phyloP scores from a whole-genome alignment of 169 alveolate species.

The Eimeria nieschulzi region DNA sequence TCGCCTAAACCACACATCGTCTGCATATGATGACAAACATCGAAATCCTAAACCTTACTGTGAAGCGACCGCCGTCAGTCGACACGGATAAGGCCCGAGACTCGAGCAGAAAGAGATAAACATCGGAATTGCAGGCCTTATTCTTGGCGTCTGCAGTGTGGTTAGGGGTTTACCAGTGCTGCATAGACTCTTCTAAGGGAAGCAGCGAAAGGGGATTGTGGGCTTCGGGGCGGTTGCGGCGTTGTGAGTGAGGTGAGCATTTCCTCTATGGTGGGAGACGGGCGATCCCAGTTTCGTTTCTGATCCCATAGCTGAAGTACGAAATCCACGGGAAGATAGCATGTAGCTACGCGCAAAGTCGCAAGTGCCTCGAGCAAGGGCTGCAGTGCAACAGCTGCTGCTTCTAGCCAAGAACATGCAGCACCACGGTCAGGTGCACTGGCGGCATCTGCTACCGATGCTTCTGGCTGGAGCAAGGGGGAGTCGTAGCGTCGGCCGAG shows the following conservation, averaged over 20 bases:
- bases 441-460: background rate
- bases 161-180: background rate
- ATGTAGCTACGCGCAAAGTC: slow-evolving; percentile 39
- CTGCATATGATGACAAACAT: too few relatives aligned
- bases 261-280: slow-evolving; percentile 15
- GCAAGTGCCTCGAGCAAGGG: slow-evolving; percentile 44
- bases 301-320: slow-evolving; percentile 59
- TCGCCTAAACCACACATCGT: background rate
- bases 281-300: background rate
- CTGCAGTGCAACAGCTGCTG: slow-evolving; percentile 52
- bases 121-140: too few relatives aligned
- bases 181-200: slow-evolving; percentile 36
- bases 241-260: background rate
- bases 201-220: slow-evolving; percentile 33
- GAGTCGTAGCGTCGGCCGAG: slow-evolving; percentile 20
- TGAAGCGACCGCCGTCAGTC: too few relatives aligned
- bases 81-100: too few relatives aligned
- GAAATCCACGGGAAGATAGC: slow-evolving; percentile 43
- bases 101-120: too few relatives aligned
- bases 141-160: background rate
- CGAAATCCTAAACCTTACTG: too few relatives aligned
- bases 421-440: background rate
- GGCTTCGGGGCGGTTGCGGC: background rate
- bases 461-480: background rate
- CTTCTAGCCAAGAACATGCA: slow-evolving; percentile 25